Evolutionary conservation across 2,329 filamentous ascomycete genomes (phyloP), one percentile per base, ranked within the genome.

Genomic region (Leptographium radiaticola): DNA sequence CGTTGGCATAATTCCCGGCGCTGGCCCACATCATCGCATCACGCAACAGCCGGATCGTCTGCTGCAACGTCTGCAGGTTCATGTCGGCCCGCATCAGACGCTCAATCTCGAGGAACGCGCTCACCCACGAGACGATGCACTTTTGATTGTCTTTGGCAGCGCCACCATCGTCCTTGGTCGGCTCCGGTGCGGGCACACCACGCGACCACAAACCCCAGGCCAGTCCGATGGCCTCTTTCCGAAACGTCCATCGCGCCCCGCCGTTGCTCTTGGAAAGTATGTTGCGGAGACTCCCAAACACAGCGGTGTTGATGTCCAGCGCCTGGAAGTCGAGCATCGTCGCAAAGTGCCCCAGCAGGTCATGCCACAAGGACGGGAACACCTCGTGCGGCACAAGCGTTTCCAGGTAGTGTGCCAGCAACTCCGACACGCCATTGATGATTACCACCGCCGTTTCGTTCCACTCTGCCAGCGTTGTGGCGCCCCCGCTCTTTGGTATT

Each of bases 91-190:
- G 76, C 49, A 89, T 80, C 6, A 96, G 76, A 1, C 81, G 78
- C 63, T 95, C 95, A 1, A 97, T 75, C 60, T 93, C 84, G 54
- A 81, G 74, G 43, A 93, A 78, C 1, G 86, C 77, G 25, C 83
- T 77, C 1, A 93, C 79, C 69, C 95, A 96, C n/a, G 89, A 86
- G 34, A 87, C 71, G n/a, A 91, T 77, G 12, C 87, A 89, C 54
- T 84, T 83, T 64, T 95, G 88, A 59, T 93, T 94, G 57, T 86
- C 78, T 2, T 70, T 69, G 0, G 72, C 75, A 3, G 53, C 42
- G 4, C 11, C 42, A 25, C 25, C 25, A 1, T 18, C 18, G 4
- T 30, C n/a, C n/a, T 39, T 31, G 13, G 9, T 20, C 11, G 42
- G 34, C 4, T 69, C 69, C 1, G 72, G 67, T 4, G 74, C 68